These are phyloP conservation scores for Detonula confervacea DNA, from an alignment of 352 stramenopile genomes.

Conservation along the genomic window DNA sequence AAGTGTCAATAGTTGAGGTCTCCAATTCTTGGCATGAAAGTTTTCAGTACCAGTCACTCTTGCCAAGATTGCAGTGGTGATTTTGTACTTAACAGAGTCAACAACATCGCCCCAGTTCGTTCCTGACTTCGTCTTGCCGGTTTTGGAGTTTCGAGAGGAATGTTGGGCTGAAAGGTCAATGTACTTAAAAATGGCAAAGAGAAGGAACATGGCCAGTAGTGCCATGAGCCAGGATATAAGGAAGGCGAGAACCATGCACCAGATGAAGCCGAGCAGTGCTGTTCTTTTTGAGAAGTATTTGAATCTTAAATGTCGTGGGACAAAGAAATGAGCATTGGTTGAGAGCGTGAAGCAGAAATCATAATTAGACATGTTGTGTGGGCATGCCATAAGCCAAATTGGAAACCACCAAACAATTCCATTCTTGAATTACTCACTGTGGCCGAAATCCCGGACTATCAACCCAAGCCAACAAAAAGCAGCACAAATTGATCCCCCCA, in stretches of 20 bases:
- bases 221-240: conserved; percentile 48
- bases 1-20: conserved; percentile 84
- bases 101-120: conserved; percentile 51
- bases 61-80: conserved; percentile 42
- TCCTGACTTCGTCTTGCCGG: conserved; percentile 2
- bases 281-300: conserved; percentile 81
- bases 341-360: background rate
- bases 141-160: background rate
- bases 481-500: conserved; percentile 85
- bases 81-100: conserved; percentile 49
- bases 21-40: conserved; percentile 86
- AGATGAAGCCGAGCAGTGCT: conserved; percentile 79
- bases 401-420: conserved; percentile 61
- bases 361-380: background rate
- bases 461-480: conserved; percentile 81
- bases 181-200: conserved; percentile 43
- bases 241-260: conserved; percentile 80
- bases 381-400: background rate
- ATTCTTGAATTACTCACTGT: conserved; percentile 35
- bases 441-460: conserved; percentile 84
- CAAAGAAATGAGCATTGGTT: background rate
- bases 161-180: conserved; percentile 30
- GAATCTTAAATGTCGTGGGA: conserved; percentile 20
- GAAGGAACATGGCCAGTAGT: conserved; percentile 17
- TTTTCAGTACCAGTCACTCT: conserved; percentile 53